Evolutionary conservation across 768 basidiomycete species (phyloP).

Genomic region (Mycena vulgaris): DNA sequence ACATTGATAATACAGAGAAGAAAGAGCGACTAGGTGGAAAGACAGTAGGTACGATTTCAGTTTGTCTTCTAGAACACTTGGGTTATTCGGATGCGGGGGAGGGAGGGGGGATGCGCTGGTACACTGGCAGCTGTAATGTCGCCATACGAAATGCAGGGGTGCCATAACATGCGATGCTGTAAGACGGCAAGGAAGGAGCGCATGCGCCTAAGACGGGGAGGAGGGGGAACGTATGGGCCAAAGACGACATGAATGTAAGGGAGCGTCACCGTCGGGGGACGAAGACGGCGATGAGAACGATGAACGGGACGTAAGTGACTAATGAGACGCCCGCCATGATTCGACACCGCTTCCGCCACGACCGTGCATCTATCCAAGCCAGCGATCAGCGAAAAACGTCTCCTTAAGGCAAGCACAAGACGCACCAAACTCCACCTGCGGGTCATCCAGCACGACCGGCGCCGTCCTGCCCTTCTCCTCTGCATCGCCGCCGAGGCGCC

Average conservation of each 20-base stretch:
- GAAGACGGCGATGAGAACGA: conserved; percentile 80
- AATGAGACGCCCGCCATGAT: conserved; percentile 78
- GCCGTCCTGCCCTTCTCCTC: conserved; percentile 76
- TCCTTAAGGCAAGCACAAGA: conserved; percentile 26
- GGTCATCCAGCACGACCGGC: conserved; percentile 82
- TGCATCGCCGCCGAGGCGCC: conserved; percentile 65
- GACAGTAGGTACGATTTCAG: conserved; percentile 3
- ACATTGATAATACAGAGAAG: conserved; percentile 1
- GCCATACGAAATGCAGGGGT: background rate
- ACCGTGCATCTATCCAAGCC: conserved; percentile 70
- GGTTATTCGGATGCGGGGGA: background rate
- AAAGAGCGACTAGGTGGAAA: conserved; percentile 20
- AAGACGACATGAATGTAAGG: background rate
- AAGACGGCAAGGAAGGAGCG: background rate
- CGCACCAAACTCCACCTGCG: conserved; percentile 84
- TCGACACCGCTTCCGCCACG: conserved; percentile 84
- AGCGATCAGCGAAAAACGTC: background rate
- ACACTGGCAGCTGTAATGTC: no score
- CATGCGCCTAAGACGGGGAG: no score
- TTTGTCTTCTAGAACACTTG: background rate
- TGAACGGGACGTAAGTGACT: conserved; percentile 85
- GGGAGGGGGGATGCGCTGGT: background rate
- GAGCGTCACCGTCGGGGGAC: conserved; percentile 6
- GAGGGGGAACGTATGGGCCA: no score
- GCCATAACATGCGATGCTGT: background rate